phyloP scores from a whole-genome alignment of 148 eudicot species.

The Nyssa sinensis region DNA sequence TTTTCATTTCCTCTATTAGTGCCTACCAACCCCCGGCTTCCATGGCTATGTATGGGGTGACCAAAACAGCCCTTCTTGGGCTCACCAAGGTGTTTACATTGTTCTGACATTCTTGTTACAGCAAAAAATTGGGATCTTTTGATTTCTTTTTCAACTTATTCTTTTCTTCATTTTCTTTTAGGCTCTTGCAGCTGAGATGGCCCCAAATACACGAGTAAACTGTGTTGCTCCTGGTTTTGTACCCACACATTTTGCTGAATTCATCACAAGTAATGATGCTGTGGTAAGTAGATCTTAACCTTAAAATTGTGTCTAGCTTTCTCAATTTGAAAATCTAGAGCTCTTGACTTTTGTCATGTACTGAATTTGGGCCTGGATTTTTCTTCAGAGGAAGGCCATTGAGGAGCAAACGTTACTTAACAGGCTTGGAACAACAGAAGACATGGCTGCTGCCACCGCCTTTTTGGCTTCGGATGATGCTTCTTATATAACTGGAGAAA shows the following conservation, averaged over 20 bases:
- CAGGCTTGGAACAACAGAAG: conserved; percentile 83
- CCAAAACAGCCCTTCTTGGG: conserved; percentile 90
- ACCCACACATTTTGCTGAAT: conserved; percentile 70
- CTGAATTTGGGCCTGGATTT: neutral
- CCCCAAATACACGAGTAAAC: conserved; percentile 88
- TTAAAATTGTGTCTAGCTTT: too few species aligned
- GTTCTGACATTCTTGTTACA: neutral
- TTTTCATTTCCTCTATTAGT: conserved; percentile 69
- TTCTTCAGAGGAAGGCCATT: conserved; percentile 48
- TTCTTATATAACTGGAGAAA: conserved; percentile 87
- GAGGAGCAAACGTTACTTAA: conserved; percentile 65
- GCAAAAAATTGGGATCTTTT: neutral
- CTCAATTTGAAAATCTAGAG: too few species aligned
- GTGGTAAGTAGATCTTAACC: conserved; percentile 44
- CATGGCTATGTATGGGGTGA: conserved; percentile 85
- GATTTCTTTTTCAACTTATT: too few species aligned
- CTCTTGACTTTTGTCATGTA: too few species aligned
- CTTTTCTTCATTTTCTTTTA: conserved; percentile 13
- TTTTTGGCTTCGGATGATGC: conserved; percentile 95
- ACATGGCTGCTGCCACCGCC: conserved; percentile 86
- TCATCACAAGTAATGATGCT: conserved; percentile 40
- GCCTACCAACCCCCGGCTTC: conserved; percentile 52
- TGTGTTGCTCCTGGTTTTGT: conserved; percentile 93
- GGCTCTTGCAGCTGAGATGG: conserved; percentile 93
- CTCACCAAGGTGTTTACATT: conserved; percentile 72